Evolutionary conservation across 768 basidiomycete species (phyloP).

Genomic region (Naganishia onofrii): DNA sequence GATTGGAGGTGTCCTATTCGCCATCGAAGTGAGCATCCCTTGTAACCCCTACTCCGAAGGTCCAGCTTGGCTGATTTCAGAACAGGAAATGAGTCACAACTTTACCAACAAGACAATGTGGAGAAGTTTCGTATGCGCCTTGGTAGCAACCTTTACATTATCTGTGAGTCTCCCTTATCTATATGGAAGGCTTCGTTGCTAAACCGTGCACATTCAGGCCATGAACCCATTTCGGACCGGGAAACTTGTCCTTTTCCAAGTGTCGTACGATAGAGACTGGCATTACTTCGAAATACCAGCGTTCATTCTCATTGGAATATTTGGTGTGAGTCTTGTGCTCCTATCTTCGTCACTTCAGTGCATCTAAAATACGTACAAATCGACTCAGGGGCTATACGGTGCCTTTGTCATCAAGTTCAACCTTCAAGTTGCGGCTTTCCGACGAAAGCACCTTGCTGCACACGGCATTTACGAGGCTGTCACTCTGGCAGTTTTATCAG

Average conservation of each 20-base stretch:
- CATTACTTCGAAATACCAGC: slow-evolving; percentile 98
- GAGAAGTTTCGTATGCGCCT: slow-evolving; percentile 93
- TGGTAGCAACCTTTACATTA: slow-evolving; percentile 92
- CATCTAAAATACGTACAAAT: background rate
- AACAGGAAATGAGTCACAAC: slow-evolving; percentile 93
- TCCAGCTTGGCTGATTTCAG: slow-evolving; percentile 3
- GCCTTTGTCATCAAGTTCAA: slow-evolving; percentile 97
- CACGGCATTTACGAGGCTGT: slow-evolving; percentile 89
- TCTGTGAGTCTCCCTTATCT: slow-evolving; percentile 62
- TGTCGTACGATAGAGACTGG: slow-evolving; percentile 96
- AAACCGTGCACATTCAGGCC: slow-evolving; percentile 57
- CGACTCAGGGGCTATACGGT: slow-evolving; percentile 82
- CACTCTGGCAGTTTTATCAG: slow-evolving; percentile 78
- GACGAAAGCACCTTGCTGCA: slow-evolving; percentile 78
- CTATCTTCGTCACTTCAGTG: background rate
- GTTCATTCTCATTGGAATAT: slow-evolving; percentile 90
- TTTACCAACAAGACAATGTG: slow-evolving; percentile 99
- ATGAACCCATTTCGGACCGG: slow-evolving; percentile 99
- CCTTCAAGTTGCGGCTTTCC: slow-evolving; percentile 88
- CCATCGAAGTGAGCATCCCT: slow-evolving; percentile 65
- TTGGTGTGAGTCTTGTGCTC: slow-evolving; percentile 65
- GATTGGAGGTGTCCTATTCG: slow-evolving; percentile 95
- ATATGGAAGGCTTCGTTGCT: background rate
- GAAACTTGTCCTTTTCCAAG: slow-evolving; percentile 95
- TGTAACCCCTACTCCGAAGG: slow-evolving; percentile 56